phyloP scores from a whole-genome alignment of 345 rosid species.

The Microcos paniculata region DNA sequence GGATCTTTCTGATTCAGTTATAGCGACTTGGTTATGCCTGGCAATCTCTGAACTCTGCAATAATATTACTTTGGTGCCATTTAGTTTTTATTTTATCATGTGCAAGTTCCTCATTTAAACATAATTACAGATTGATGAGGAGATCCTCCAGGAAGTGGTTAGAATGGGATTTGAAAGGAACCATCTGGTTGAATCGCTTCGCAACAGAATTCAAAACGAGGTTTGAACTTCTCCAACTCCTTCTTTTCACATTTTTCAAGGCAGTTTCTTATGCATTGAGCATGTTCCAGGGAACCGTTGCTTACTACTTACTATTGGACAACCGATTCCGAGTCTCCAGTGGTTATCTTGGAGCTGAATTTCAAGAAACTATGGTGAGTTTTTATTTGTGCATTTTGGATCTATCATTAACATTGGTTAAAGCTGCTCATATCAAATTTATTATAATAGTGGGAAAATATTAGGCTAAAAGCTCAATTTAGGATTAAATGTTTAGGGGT shows the following conservation, averaged over 20 bases:
- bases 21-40: background rate
- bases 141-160: conserved; percentile 74
- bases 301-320: conserved; percentile 85
- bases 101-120: background rate
- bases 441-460: background rate
- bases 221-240: conserved; percentile 37
- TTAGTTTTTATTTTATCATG: background rate
- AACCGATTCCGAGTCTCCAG: conserved; percentile 72
- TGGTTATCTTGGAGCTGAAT: conserved; percentile 78
- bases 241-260: background rate
- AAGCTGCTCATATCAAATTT: background rate
- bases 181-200: conserved; percentile 74
- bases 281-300: conserved; percentile 82
- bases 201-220: conserved; percentile 73
- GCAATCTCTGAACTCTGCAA: background rate
- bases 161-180: conserved; percentile 74
- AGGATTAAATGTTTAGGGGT: no score
- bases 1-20: background rate
- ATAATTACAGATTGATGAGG: conserved; percentile 77
- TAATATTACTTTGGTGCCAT: background rate
- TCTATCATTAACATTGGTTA: background rate
- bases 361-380: conserved; percentile 67
- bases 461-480: no score
- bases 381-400: conserved; percentile 11
- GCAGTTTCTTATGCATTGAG: conserved; percentile 10